Evolutionary conservation across 352 stramenopile genomes (phyloP), one percentile per base, ranked within the genome.

Genomic region (Blastocystis sp.): DNA sequence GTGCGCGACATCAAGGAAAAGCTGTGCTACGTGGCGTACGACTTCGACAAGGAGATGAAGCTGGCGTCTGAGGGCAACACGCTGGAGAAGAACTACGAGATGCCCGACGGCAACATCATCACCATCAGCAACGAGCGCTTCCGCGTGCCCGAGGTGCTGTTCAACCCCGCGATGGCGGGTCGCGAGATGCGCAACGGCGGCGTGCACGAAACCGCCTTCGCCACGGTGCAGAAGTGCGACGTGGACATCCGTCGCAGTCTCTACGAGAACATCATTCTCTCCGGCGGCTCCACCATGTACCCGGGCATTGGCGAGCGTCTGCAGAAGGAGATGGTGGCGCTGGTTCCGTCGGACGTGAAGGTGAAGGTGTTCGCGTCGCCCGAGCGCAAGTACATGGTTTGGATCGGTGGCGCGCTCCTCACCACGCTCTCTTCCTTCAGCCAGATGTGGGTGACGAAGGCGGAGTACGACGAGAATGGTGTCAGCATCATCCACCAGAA

Each of bases 1-100:
- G 94, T 97, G 31, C 93, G 96, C 82, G 96, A 98, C 92, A 98
- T 98, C 92, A 98, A 98, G 95, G 96, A 98, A 93, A 98, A 97
- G 92, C 93, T 98, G 31, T 96, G 94, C 69, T 98, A 98, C 92
- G 92, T 98, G 4, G 95, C 96, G 21, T 91, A 96, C 59, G 94
- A 98, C 91, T 98, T 96, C 80, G 94, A 98, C 61, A 92, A 94
- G 70, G 94, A 97, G 63, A 95, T 98, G 74, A 97, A 98, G 91
- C 97, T 97, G 90, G 93, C 95, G 90, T 94, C 82, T 12, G 94
- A 96, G 89, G 95, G 93, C 24, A 94, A 93, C 78, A 94, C 95
- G 3, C 91, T 98, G 45, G 96, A 98, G 90, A 98, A 98, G 93
- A 94, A 91, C 0, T 98, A 98, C 92, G 96, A 98, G 90, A 93